These are phyloP conservation scores for Ilex aquifolium DNA, from an alignment of 257 asterid genomes.

Conservation along the genomic window DNA sequence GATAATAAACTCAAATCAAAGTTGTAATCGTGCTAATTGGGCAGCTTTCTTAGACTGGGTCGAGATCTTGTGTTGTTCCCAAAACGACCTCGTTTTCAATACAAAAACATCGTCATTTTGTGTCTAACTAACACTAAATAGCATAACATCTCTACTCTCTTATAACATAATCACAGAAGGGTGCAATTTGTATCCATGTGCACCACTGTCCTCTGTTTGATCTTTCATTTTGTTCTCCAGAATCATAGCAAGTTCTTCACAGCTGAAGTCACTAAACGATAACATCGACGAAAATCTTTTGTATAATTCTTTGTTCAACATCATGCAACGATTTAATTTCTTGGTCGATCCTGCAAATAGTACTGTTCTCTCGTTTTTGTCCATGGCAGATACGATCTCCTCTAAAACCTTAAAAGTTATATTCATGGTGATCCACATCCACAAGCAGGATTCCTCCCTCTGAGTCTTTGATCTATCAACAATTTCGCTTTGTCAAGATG, in stretches of 20 bases:
- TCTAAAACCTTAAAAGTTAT: slow-evolving; percentile 18
- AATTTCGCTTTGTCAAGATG: no score
- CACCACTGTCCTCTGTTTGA: slow-evolving; percentile 18
- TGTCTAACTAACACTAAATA: no score
- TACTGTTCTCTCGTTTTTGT: slow-evolving; percentile 24
- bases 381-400: slow-evolving; percentile 29
- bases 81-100: no score
- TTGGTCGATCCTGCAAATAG: slow-evolving; percentile 32
- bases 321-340: slow-evolving; percentile 37
- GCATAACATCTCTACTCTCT: slow-evolving; percentile 36
- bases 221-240: slow-evolving; percentile 31
- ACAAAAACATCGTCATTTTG: no score
- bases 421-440: slow-evolving; percentile 37
- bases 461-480: slow-evolving; percentile 32
- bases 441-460: slow-evolving; percentile 40
- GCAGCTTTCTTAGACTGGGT: no score
- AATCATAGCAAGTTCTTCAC: slow-evolving; percentile 39
- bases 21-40: no score
- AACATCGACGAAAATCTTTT: slow-evolving; percentile 31
- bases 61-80: slow-evolving; percentile 30
- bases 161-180: slow-evolving; percentile 13
- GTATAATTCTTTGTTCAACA: slow-evolving; percentile 31
- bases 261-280: slow-evolving; percentile 41
- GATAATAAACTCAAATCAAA: no score
- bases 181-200: slow-evolving; percentile 33